Conservation (phyloP, 2,329 filamentous ascomycete genomes). For the Aureobasidium sp. region DNA sequence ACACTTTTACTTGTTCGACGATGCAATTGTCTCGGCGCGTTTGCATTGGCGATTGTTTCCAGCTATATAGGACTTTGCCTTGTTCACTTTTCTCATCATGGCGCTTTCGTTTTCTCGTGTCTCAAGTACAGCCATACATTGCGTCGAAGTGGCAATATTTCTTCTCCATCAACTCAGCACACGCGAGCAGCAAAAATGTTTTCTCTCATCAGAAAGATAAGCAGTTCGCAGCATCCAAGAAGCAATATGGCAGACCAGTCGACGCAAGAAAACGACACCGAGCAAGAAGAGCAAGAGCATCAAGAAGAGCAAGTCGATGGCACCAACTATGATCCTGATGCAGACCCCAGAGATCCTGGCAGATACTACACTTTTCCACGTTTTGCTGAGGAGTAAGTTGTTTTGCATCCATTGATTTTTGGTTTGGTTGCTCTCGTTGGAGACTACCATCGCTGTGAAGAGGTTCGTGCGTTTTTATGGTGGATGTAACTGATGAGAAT, state of each 20-base stretch:
- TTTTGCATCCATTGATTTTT: background rate
- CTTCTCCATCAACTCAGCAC: background rate
- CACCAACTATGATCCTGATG: background rate
- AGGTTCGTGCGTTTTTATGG: background rate
- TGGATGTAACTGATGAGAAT: background rate
- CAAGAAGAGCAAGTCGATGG: background rate
- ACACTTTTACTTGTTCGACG: background rate
- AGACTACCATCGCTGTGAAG: background rate
- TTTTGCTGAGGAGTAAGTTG: constrained; percentile 2
- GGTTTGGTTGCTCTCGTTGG: background rate
- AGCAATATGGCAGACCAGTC: background rate
- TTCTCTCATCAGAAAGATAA: constrained; percentile 7
- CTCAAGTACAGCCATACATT: background rate
- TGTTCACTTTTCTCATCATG: background rate
- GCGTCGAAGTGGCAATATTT: background rate
- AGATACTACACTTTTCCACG: constrained; percentile 10
- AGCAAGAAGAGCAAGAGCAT: background rate
- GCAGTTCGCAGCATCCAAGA: background rate
- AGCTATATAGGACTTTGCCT: background rate
- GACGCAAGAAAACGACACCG: background rate
- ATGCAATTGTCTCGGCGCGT: background rate
- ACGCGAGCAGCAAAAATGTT: background rate
- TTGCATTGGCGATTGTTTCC: background rate
- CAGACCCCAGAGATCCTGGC: constrained; percentile 7
- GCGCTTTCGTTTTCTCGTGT: background rate